phyloP scores from a whole-genome alignment of 768 basidiomycete genomes.

The Paxillus ammoniavirescens region DNA sequence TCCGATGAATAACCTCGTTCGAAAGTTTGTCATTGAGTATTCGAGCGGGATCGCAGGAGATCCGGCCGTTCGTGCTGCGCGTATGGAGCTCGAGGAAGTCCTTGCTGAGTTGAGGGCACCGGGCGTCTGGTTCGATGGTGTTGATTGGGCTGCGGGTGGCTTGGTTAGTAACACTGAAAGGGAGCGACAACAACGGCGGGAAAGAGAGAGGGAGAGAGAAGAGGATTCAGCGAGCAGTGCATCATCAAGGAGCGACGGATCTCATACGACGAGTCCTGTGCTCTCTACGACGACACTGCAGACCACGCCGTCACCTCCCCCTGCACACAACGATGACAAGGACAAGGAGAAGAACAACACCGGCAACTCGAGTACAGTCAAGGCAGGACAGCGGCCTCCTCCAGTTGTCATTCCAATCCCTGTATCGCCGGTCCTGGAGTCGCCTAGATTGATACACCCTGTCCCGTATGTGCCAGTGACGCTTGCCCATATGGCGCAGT shows the following conservation, averaged over 20 bases:
- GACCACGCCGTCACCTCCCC: conserved; percentile 78
- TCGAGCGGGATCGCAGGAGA: conserved; percentile 44
- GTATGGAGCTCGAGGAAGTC: conserved; percentile 64
- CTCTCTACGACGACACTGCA: conserved; percentile 71
- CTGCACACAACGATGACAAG: conserved; percentile 35
- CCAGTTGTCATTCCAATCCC: conserved; percentile 37
- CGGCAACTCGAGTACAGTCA: background rate
- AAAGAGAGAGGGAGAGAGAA: conserved; percentile 34
- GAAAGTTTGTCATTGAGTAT: conserved; percentile 64
- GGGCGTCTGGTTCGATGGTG: conserved; percentile 69
- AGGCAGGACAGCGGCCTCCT: conserved; percentile 17
- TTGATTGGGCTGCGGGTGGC: conserved; percentile 52
- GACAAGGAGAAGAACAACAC: conserved; percentile 32
- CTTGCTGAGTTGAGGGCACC: conserved; percentile 51
- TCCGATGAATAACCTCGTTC: conserved; percentile 67
- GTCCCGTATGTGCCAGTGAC: conserved; percentile 70
- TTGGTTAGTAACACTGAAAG: conserved; percentile 35
- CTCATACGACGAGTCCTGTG: conserved; percentile 69
- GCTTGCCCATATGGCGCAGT: conserved; percentile 50
- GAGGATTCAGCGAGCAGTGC: conserved; percentile 48
- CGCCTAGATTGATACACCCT: conserved; percentile 58
- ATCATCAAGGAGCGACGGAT: conserved; percentile 49
- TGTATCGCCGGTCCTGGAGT: conserved; percentile 59
- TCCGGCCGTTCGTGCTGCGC: conserved; percentile 53
- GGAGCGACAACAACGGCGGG: conserved; percentile 28